phyloP scores from a whole-genome alignment of 192 early-diverging fungal species.

The Coemansia sp. region DNA sequence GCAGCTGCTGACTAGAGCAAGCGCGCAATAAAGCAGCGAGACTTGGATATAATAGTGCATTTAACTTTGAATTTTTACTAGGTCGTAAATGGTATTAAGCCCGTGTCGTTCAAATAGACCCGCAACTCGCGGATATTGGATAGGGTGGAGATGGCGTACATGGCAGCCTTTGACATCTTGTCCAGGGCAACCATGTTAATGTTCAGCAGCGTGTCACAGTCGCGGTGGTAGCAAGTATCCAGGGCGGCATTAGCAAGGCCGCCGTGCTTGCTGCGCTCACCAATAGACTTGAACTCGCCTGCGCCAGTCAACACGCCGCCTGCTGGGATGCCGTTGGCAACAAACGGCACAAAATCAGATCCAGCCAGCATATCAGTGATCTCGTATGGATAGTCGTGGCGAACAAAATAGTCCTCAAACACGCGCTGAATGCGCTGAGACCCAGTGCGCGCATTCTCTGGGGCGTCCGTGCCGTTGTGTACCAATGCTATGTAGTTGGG shows the following conservation, averaged over 20 bases:
- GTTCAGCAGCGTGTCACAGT: slow-evolving; percentile 68
- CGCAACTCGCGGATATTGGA: slow-evolving; percentile 21
- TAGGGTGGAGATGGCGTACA: slow-evolving; percentile 42
- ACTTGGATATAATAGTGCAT: not conserved
- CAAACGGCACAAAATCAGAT: slow-evolving; percentile 69
- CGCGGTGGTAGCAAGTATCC: slow-evolving; percentile 70
- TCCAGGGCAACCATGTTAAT: slow-evolving; percentile 59
- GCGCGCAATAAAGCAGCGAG: not conserved
- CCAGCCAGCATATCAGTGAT: slow-evolving; percentile 62
- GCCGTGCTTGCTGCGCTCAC: slow-evolving; percentile 57
- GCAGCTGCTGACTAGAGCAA: slow-evolving; percentile 18
- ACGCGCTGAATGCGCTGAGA: slow-evolving; percentile 60
- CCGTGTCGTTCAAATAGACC: slow-evolving; percentile 6
- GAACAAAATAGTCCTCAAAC: slow-evolving; percentile 60
- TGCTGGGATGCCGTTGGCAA: slow-evolving; percentile 62
- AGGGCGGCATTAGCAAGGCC: slow-evolving; percentile 64
- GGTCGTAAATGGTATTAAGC: not conserved
- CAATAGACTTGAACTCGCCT: slow-evolving; percentile 58
- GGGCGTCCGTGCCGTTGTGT: slow-evolving; percentile 65
- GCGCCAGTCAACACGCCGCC: slow-evolving; percentile 69
- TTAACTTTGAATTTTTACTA: too few species aligned
- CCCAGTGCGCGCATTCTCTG: slow-evolving; percentile 44
- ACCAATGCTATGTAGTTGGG: slow-evolving; percentile 69
- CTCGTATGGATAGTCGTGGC: slow-evolving; percentile 51
- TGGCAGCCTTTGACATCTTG: slow-evolving; percentile 52